These are phyloP conservation scores for Colletotrichum lindemuthianum DNA, from an alignment of 2,329 filamentous ascomycete genomes.

Conservation along the genomic window DNA sequence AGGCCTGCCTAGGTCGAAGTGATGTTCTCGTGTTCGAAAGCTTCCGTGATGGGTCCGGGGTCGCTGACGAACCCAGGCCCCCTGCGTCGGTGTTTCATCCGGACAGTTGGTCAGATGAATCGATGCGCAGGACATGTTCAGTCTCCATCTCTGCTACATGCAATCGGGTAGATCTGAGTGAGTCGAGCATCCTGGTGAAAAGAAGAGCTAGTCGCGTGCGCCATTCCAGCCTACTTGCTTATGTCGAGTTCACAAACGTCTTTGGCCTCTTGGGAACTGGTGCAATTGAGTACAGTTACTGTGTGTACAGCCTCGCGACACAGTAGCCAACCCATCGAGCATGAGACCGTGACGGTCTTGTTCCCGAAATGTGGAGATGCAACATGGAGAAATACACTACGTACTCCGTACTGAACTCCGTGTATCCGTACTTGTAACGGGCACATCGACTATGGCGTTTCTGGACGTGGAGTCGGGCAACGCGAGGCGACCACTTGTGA, in stretches of 20 bases:
- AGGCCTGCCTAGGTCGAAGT: conserved; percentile 21
- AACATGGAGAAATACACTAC: neutral
- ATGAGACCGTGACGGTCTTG: neutral
- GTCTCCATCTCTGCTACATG: too few relatives aligned
- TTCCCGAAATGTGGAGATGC: conserved; percentile 12
- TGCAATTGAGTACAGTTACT: too few relatives aligned
- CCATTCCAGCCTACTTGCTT: too few relatives aligned
- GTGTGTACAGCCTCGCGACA: too few relatives aligned
- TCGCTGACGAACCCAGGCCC: conserved; percentile 22
- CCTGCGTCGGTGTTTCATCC: conserved; percentile 32
- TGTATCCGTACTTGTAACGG: too few relatives aligned
- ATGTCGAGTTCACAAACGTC: too few relatives aligned
- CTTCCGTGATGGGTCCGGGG: conserved; percentile 19
- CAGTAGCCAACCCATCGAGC: too few relatives aligned
- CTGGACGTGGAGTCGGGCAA: neutral
- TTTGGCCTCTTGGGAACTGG: too few relatives aligned
- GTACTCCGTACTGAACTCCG: too few relatives aligned
- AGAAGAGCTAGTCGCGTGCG: too few relatives aligned
- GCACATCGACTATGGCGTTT: neutral
- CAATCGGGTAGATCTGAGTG: too few relatives aligned
- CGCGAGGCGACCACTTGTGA: conserved; percentile 9
- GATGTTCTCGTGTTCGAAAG: conserved; percentile 20
- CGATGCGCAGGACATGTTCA: neutral
- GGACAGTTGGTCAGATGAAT: conserved; percentile 30
- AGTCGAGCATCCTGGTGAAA: too few relatives aligned